phyloP scores from a whole-genome alignment of 495 filamentous ascomycete genomes.

The Poronia punctata region DNA sequence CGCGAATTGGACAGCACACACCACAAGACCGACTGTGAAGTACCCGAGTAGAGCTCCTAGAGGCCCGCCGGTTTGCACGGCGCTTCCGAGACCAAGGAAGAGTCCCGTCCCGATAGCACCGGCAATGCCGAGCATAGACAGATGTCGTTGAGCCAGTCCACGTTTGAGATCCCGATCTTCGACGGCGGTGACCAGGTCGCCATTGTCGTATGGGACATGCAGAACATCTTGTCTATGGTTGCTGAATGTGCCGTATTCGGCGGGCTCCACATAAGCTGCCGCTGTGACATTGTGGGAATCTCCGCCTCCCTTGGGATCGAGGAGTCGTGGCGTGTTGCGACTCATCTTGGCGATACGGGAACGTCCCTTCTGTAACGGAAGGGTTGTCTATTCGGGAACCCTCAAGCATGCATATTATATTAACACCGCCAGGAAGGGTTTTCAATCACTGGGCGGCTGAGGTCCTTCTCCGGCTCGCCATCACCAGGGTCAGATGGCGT shows the following conservation, averaged over 20 bases:
- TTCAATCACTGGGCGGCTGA: too few relatives aligned
- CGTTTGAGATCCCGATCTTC: slow-evolving; percentile 34
- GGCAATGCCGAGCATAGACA: slow-evolving; percentile 43
- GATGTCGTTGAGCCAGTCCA: slow-evolving; percentile 37
- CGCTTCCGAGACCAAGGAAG: slow-evolving; percentile 43
- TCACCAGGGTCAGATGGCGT: too few relatives aligned
- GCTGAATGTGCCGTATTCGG: slow-evolving; percentile 6
- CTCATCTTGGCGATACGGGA: background rate
- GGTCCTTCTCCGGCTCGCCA: too few relatives aligned
- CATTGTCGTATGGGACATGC: background rate
- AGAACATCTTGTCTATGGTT: background rate
- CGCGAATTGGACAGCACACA: slow-evolving; percentile 46
- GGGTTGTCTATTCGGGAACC: too few relatives aligned
- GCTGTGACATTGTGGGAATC: slow-evolving; percentile 1
- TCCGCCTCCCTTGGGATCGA: slow-evolving; percentile 1
- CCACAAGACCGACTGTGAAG: slow-evolving; percentile 43
- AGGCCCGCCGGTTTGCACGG: slow-evolving; percentile 41
- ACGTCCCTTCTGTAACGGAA: background rate
- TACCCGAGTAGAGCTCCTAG: slow-evolving; percentile 48
- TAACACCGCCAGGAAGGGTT: too few relatives aligned
- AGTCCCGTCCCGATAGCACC: slow-evolving; percentile 50
- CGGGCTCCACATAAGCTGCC: slow-evolving; percentile 1
- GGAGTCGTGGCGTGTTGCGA: background rate
- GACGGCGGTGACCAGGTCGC: slow-evolving; percentile 24
- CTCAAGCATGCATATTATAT: too few relatives aligned